Conservation (phyloP, 139 green algal genomes). For the Chloropicon primus region DNA sequence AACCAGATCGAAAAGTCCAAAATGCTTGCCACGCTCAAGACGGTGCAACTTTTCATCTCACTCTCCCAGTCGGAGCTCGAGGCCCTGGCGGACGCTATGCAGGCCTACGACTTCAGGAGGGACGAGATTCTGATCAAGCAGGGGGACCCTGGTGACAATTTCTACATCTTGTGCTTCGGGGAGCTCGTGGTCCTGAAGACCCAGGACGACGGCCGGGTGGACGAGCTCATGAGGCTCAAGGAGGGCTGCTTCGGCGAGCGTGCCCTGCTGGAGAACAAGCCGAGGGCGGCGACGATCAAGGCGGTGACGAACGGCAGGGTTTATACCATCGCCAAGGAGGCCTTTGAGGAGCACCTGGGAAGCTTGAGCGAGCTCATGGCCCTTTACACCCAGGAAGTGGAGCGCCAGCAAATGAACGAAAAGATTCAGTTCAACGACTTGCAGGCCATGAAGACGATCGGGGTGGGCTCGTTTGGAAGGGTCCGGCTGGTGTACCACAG, state of each 20-base stretch:
- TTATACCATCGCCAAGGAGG: background rate
- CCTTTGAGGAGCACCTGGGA: background rate
- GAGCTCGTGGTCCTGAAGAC: constrained; percentile 64
- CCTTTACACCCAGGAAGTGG: background rate
- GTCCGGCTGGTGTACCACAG: background rate
- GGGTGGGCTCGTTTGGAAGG: background rate
- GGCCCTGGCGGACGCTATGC: constrained; percentile 23
- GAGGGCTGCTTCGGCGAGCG: constrained; percentile 85
- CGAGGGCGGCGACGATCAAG: constrained; percentile 26
- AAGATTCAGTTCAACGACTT: background rate
- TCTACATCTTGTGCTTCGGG: constrained; percentile 90
- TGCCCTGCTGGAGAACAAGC: constrained; percentile 62
- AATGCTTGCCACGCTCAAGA: constrained; percentile 84
- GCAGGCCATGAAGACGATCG: background rate
- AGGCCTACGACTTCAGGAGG: constrained; percentile 14
- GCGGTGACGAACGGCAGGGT: background rate
- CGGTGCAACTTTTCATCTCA: constrained; percentile 48
- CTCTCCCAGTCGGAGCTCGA: constrained; percentile 51
- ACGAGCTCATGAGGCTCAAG: constrained; percentile 25
- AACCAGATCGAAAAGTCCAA: constrained; percentile 40
- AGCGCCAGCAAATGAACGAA: background rate
- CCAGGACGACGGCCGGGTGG: background rate
- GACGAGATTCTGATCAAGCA: constrained; percentile 40
- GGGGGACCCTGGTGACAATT: constrained; percentile 68
- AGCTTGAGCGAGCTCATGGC: background rate